Evolutionary conservation across 495 filamentous ascomycete species (phyloP).

Genomic region (Penicillium roqueforti): DNA sequence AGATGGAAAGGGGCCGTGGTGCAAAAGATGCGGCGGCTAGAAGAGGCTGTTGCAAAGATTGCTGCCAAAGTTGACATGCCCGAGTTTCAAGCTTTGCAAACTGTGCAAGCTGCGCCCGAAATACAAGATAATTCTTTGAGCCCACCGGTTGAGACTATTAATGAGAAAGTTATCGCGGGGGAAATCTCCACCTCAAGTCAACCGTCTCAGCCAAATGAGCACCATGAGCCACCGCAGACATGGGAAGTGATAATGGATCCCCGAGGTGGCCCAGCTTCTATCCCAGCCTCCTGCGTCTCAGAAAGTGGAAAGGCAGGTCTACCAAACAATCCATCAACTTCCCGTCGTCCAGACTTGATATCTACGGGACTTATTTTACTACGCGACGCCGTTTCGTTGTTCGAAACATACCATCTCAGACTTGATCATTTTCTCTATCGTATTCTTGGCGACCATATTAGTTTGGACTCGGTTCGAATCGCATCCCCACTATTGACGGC

Average conservation of each 20-base stretch:
- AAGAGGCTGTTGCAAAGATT: constrained; percentile 23
- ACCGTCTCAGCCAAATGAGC: background rate
- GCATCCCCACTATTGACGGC: constrained; percentile 30
- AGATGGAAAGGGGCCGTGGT: constrained; percentile 33
- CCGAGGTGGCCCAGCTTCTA: constrained; percentile 24
- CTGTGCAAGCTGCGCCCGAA: background rate
- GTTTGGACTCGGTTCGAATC: constrained; percentile 21
- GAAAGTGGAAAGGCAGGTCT: constrained; percentile 15
- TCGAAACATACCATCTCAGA: constrained; percentile 28
- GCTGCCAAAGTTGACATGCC: constrained; percentile 23
- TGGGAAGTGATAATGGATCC: constrained; percentile 26
- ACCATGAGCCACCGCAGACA: constrained; percentile 3
- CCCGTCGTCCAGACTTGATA: constrained; percentile 20
- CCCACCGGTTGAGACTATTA: constrained; percentile 5
- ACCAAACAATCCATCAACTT: constrained; percentile 6
- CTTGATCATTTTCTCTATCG: constrained; percentile 38
- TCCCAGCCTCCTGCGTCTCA: constrained; percentile 29
- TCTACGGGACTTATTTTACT: constrained; percentile 19
- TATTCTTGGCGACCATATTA: constrained; percentile 29
- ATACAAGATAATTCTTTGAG: constrained; percentile 7
- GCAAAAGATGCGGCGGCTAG: constrained; percentile 23
- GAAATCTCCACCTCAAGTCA: background rate
- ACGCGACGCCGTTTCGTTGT: constrained; percentile 20
- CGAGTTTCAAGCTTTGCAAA: constrained; percentile 9
- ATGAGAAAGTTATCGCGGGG: background rate